phyloP scores from a whole-genome alignment of 2,329 filamentous ascomycete genomes.

The Hawksworthiomyces lignivorus region DNA sequence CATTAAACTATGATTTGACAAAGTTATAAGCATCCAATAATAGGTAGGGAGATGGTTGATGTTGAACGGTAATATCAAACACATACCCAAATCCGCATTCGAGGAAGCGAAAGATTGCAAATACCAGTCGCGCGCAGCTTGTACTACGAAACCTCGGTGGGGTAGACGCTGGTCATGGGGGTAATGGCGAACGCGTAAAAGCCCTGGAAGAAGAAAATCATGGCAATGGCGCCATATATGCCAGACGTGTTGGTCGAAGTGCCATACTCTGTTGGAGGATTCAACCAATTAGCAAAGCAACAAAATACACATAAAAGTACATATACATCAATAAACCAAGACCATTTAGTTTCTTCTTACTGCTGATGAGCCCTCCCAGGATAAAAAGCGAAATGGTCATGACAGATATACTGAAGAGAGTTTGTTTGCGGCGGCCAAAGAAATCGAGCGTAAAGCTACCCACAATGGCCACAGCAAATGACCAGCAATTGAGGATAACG shows the following conservation, averaged over 20 bases:
- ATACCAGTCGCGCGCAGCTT: slow-evolving; percentile 23
- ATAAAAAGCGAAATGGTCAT: not conserved
- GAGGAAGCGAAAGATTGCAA: slow-evolving; percentile 23
- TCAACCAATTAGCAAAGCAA: not conserved
- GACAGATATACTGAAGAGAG: not conserved
- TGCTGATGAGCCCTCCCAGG: not conserved
- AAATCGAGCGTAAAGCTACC: not conserved
- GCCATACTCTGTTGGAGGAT: not conserved
- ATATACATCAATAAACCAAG: no score
- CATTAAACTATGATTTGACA: slow-evolving; percentile 13
- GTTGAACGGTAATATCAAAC: not conserved
- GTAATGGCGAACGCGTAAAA: not conserved
- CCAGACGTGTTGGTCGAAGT: not conserved
- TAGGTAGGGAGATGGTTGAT: not conserved
- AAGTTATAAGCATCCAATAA: not conserved
- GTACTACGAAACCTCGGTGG: not conserved
- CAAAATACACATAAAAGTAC: no score
- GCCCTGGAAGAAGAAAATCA: not conserved
- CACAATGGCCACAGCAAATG: slow-evolving; percentile 24
- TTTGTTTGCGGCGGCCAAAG: not conserved
- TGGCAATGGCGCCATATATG: not conserved
- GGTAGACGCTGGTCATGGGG: not conserved
- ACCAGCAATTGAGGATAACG: slow-evolving; percentile 29
- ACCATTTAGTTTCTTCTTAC: no score
- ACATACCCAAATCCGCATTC: slow-evolving; percentile 22